Evolutionary conservation across 768 basidiomycete genomes (phyloP), one percentile per base, ranked within the genome.

Genomic region (Psilocybe cubensis): DNA sequence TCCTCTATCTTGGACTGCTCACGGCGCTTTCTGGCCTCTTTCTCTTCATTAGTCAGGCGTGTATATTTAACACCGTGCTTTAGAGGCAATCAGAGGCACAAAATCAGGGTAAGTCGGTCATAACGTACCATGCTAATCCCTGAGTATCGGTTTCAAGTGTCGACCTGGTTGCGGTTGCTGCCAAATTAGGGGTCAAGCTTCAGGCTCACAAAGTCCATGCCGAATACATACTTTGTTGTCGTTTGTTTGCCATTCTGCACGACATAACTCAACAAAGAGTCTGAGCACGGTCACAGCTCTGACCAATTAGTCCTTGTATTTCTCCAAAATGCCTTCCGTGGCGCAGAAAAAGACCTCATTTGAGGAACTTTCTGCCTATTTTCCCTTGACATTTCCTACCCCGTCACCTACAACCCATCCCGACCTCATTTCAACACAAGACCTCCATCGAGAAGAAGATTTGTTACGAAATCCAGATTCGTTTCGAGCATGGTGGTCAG

Each of bases 391-490:
- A 3, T 81, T 83, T 52, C 96, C 96, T 17, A 75, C 89, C 51
- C 96, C 96, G 12, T 89, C 83, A 2, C 94, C 94, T 5, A 75
- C 81, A 42, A 91, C 89, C 0, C 86, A 95, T 66, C 82, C 91
- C 7, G 78, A 87, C 58, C 80, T 98, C 57, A 79, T 98, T 63
- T 77, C 85, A 6, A 73, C 84, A 38, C 81, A 84, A 51, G 94
- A 98, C 71, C 70, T 97, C 28, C 82, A 89, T 63, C 87, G 94
- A 45, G 96, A 97, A 76, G 96, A 98, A 73, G 96, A 98, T 74
- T 83, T 98, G 6, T 77, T 94, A 33, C 84, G 93, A 59, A 98
- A 98, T 72, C 92, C 94, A 9, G 82, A 83, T 31, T 96, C 94
- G 29, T 94, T 96, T 72, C 84, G 92, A 35, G 87, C 92, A 66